Evolutionary conservation across 2,329 filamentous ascomycete genomes (phyloP), one percentile per base, ranked within the genome.

Genomic region (Thielaviopsis euricoi): DNA sequence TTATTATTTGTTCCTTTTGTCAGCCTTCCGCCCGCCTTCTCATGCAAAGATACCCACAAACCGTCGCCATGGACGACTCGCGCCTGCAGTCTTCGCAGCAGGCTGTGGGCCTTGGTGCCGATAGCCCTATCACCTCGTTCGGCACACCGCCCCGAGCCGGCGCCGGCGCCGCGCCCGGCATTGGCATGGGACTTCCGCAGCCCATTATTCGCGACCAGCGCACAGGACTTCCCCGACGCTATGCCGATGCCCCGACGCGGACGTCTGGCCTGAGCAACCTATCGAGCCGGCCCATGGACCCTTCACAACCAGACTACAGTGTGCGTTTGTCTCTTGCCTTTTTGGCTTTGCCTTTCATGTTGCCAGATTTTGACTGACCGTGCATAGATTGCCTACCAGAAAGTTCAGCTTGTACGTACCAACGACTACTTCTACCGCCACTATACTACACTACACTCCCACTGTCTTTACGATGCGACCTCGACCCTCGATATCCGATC

Each of bases 401-500:
- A 60, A 40, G 58, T 60, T 21, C 58, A 60, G 25, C 55, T 67
- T 65, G 67, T 64, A 64, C 65, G 67, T 67, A 53, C 64, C 62
- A 63, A 62, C 57, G 62, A 63, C 62, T 63, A 64, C 64, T 65
- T 65, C 63, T 66, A 63, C 65, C 64, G 66, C 66, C 19, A 13
- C 48, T 13, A 17, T 37, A 33, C 19, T 7, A 15, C 17, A 29
- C 15, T 15, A 50, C 40, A 29, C 15, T 17, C 23, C n/a, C 22
- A 58, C 40, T 5, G 12, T 10, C 29, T 33, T n/a, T n/a, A n/a
- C 29, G 29, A 33, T 33, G 12, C 7, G 7, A 33, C 9, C 9
- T 26, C 9, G 7, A 33, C 12, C 7, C 7, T 10, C 29, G 29
- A 33, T 33, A 10, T 10, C 29, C 29, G 29, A 33, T 33, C 29